A percentile compares a stretch with the other conserved stretches of the same genome.
phyloP scores from a whole-genome alignment of 208 protist genomes.

The Tritrichomonas foetus region DNA sequence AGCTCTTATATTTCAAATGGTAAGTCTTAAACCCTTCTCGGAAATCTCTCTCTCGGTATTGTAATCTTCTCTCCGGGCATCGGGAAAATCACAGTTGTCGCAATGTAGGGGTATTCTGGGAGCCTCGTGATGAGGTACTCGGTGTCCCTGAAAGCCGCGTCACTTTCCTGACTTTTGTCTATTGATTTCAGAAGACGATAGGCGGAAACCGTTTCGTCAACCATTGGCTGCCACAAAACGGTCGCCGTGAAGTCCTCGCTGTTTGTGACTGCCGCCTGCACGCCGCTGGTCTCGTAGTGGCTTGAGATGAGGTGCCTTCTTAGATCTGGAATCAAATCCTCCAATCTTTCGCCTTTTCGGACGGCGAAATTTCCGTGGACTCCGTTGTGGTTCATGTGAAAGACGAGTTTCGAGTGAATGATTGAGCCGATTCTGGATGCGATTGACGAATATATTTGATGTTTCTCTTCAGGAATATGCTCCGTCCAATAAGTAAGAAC shows the following conservation, averaged over 20 bases:
- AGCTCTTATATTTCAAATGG: no score
- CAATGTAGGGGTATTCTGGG: neutral
- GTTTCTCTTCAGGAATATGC: neutral
- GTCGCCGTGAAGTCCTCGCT: neutral
- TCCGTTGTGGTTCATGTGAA: neutral
- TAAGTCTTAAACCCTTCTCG: no score
- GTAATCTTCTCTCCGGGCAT: no score
- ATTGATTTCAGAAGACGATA: neutral
- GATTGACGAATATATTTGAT: neutral
- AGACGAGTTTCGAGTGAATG: neutral
- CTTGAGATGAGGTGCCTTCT: neutral
- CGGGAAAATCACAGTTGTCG: neutral
- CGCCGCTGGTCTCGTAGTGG: neutral
- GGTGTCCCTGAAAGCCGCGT: neutral
- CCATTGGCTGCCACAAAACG: neutral
- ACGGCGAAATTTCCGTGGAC: neutral
- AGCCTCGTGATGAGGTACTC: neutral
- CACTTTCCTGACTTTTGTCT: neutral
- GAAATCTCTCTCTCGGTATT: no score
- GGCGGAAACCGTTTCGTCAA: neutral
- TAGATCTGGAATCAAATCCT: neutral
- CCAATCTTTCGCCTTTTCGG: neutral
- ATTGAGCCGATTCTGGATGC: neutral
- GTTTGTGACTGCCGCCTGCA: no score
- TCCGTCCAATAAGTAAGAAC: neutral